Conservation (phyloP, 192 early-diverging fungal species). For the Helicostylum pulchrum region DNA sequence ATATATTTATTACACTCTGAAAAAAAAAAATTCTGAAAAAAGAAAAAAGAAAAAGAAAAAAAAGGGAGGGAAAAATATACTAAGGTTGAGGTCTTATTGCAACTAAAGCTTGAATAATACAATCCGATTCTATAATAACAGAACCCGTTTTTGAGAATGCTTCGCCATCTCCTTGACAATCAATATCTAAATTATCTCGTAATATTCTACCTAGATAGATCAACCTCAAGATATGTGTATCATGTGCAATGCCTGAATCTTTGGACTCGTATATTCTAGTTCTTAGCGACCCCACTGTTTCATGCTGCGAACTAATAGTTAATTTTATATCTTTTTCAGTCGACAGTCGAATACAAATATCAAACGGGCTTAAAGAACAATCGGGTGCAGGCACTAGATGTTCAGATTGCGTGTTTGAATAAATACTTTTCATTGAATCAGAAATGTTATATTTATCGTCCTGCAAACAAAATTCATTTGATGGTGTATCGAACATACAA, state of each 20-base stretch:
- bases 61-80: no score
- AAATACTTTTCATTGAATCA: neutral
- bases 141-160: neutral
- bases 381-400: neutral
- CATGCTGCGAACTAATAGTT: constrained; percentile 6
- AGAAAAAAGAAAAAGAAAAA: no score
- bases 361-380: neutral
- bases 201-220: constrained; percentile 51
- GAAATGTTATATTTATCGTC: neutral
- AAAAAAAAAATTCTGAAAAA: no score
- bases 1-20: no score
- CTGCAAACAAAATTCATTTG: neutral
- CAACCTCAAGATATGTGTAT: constrained; percentile 35
- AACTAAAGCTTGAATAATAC: neutral
- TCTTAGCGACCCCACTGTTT: constrained; percentile 35
- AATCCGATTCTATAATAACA: neutral
- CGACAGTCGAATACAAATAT: constrained; percentile 36
- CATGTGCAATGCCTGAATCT: constrained; percentile 7
- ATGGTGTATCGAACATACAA: neutral
- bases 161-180: neutral
- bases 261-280: constrained; percentile 24
- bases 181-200: constrained; percentile 20
- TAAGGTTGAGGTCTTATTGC: neutral
- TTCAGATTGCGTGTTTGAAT: neutral
- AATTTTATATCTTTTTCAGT: constrained; percentile 28